Evolutionary conservation across 371 early-diverging fungal species (phyloP), one percentile per base, ranked within the genome.

Genomic region (Mucor piriformis): DNA sequence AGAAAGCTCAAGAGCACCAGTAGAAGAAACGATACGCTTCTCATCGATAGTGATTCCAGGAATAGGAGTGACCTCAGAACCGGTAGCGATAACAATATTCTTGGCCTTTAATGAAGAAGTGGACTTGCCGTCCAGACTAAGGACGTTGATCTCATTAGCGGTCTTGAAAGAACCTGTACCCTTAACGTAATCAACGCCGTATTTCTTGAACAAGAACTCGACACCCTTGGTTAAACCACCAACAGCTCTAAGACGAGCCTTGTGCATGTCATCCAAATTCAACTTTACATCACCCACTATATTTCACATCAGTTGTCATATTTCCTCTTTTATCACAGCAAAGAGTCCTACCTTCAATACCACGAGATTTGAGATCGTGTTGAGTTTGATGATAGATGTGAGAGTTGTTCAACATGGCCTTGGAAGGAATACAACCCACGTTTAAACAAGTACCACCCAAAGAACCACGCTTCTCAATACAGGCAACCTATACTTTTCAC

Each of bases 361-460:
- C 98, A 69, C 98, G 93, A 70, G 85, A 83, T 73, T 87, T 88
- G 63, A 97, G 88, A 38, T 91, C 92, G 72, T 98, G 96, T 69
- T 92, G 76, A 49, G 97, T 92, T 76, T 89, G 83, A 74, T 98
- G 97, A 76, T 89, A 95, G 51, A 96, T 83, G 85, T 98, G 98
- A 34, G 98, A 94, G 88, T 97, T 97, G 89, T 98, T 87, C 72
- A 98, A 88, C 74, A 98, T 89, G 58, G 98, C 92, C 83, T 98
- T 98, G 61, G 98, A 97, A 33, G 99, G 99, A 79, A 98, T 98
- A 84, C 98, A 98, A 44, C 99, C 99, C 43, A 98, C 97, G 75
- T 98, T 98, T 67, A 98, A 79, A 81, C 99, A 98, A 38, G 99
- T 98, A 58, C 99, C 99, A 69, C 99, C 99, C 15, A 98, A 86